phyloP scores from a whole-genome alignment of 305 asterid species.

The Coffea humblotiana region DNA sequence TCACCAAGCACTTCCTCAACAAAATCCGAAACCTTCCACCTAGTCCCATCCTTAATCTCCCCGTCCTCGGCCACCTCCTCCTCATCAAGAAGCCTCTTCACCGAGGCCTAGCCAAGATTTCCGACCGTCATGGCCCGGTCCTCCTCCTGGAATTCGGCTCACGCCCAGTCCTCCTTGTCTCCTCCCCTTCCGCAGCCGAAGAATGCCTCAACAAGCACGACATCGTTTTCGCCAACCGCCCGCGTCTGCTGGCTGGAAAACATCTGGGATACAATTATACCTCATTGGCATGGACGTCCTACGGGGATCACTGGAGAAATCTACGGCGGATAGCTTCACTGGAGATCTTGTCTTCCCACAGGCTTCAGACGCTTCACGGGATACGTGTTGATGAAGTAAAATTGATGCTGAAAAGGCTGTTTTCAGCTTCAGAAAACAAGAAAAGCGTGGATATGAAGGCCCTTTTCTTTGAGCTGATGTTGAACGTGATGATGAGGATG shows the following conservation, averaged over 20 bases:
- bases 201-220: constrained; percentile 66
- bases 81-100: constrained; percentile 58
- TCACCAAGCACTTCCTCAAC: constrained; percentile 38
- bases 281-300: constrained; percentile 52
- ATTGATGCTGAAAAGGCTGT: constrained; percentile 30
- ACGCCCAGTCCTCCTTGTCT: constrained; percentile 59
- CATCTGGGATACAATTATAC: constrained; percentile 57
- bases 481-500: constrained; percentile 74
- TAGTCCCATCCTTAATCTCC: constrained; percentile 46
- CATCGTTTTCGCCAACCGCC: constrained; percentile 62
- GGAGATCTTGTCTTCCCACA: constrained; percentile 54
- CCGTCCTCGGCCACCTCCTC: constrained; percentile 67
- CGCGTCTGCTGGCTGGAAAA: constrained; percentile 55
- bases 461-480: constrained; percentile 49
- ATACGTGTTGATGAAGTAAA: constrained; percentile 56
- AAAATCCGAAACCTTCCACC: constrained; percentile 55
- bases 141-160: constrained; percentile 61
- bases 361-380: constrained; percentile 49
- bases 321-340: constrained; percentile 48
- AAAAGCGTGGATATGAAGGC: constrained; percentile 47
- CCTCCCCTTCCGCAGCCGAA: constrained; percentile 64
- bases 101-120: constrained; percentile 45
- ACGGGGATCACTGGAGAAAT: constrained; percentile 82
- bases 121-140: constrained; percentile 55
- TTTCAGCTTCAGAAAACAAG: constrained; percentile 18